Conservation (phyloP, 352 stramenopile species). For the Phytophthora tubulina region DNA sequence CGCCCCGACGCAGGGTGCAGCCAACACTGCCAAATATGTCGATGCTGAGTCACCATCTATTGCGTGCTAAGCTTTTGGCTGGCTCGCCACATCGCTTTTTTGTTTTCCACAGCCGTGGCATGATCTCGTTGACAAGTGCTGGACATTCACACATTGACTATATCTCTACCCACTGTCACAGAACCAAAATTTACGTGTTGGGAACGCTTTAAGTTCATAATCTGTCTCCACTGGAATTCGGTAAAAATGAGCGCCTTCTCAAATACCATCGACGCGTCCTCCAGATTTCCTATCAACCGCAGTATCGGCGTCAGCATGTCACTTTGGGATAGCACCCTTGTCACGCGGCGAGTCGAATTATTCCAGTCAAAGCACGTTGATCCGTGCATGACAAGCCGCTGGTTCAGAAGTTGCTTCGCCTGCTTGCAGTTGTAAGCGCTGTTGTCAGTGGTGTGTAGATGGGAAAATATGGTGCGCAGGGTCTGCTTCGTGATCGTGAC, state of each 20-base stretch:
- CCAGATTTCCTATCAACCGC: neutral
- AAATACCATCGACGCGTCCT: slow-evolving; percentile 2
- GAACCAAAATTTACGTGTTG: no score
- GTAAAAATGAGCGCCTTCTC: slow-evolving; percentile 1
- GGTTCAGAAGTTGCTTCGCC: neutral
- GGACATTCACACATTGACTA: no score
- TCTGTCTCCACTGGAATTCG: neutral
- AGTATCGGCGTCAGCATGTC: slow-evolving; percentile 4
- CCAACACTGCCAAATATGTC: slow-evolving; percentile 37
- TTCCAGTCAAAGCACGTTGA: neutral
- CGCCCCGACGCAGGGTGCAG: slow-evolving; percentile 35
- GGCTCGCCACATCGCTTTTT: no score
- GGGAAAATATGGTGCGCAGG: neutral
- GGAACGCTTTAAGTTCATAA: no score
- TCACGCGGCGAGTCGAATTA: neutral
- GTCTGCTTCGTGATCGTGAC: neutral
- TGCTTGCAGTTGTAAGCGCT: neutral
- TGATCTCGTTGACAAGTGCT: no score
- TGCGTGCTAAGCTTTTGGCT: slow-evolving; percentile 54
- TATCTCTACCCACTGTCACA: no score
- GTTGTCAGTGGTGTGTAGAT: slow-evolving; percentile 7
- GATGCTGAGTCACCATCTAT: slow-evolving; percentile 42
- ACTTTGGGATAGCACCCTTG: neutral
- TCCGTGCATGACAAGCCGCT: slow-evolving; percentile 1
- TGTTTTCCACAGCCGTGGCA: no score